Base-by-base conservation (phyloP, 306 rosid genomes). In the Lathyrus aphaca region DNA sequence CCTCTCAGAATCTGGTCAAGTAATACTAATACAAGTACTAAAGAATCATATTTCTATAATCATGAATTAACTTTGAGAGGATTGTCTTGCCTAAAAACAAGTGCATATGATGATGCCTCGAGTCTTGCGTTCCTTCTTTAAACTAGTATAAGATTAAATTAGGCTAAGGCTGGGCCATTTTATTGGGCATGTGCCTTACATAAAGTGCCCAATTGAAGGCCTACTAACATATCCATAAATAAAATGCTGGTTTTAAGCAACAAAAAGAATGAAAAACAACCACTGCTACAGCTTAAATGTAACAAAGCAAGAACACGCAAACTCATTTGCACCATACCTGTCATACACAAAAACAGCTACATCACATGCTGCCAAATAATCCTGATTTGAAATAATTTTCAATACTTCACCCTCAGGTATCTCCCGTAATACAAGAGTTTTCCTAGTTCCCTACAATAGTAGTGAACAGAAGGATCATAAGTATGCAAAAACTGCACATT, bases 271-370 rank as follows among this genome's bases (percentile, higher is more conserved):
- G 45, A 72, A 64, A 75, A 70, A 46, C 81, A 64, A 63, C 35
- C 46, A 71, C 13, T 71, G 62, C 42, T 40, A 66, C 8, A 45
- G 18, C 17, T 25, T 63, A 68, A 66, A 72, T 42, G 61, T 25
- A 71, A 6, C 30, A 75, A 55, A 55, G 56, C 45, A 70, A 32
- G 11, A 64, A 25, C 29, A 2, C 51, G 10, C 43, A 44, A 50
- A 23, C 15, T 53, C 49, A 64, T 64, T 75, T 13, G 66, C 69
- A 51, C 65, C 74, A 54, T 80, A 94, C 98, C 94, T 78, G 84
- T 90, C 96, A 78, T 85, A 86, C 73, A 94, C 95, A 64, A 94
- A 94, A 71, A 87, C 85, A 77, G 97, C 97, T 55, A 87, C 97
- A 72, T 94, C 98, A 66, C 95, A 94, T 18, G 84, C 81, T 53